Percentiles rank a stretch among this genome's conserved stretches.
Evolutionary conservation across 1,284 basidiomycete genomes (phyloP).

Genomic region (Cystobasidiaceae sp.): DNA sequence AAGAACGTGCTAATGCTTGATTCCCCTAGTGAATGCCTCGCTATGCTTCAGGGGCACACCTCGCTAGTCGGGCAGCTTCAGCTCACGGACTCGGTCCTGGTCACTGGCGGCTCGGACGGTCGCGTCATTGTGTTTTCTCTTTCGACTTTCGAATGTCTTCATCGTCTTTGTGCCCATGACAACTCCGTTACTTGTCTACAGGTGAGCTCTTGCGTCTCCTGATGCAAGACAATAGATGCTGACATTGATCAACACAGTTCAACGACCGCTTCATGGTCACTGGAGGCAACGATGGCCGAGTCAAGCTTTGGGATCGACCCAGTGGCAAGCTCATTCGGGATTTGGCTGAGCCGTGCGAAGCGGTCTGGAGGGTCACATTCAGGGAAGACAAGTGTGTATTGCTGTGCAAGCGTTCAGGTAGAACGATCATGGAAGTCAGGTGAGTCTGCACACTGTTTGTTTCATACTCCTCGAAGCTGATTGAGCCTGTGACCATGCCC

Average conservation of each 20-base stretch:
- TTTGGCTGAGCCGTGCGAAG: slow-evolving; percentile 67
- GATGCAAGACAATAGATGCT: no score
- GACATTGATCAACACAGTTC: slow-evolving; percentile 53
- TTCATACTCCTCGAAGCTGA: no score
- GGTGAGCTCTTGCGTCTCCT: no score
- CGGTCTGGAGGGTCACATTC: slow-evolving; percentile 80
- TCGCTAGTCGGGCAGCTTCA: slow-evolving; percentile 91
- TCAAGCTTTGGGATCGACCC: slow-evolving; percentile 70
- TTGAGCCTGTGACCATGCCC: no score
- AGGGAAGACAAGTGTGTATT: slow-evolving; percentile 72
- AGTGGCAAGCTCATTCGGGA: slow-evolving; percentile 70
- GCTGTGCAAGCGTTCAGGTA: slow-evolving; percentile 73
- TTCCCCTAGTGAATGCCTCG: slow-evolving; percentile 63
- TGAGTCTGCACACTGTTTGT: no score
- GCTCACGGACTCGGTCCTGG: slow-evolving; percentile 64
- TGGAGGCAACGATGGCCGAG: slow-evolving; percentile 85
- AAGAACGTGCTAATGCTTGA: not conserved
- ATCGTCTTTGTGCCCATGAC: slow-evolving; percentile 65
- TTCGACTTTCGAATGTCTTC: slow-evolving; percentile 52
- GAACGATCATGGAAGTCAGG: slow-evolving; percentile 52
- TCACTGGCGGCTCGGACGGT: slow-evolving; percentile 89
- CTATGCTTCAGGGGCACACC: slow-evolving; percentile 86
- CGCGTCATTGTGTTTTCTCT: slow-evolving; percentile 86
- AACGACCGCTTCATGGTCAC: slow-evolving; percentile 63
- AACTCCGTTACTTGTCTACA: slow-evolving; percentile 81